Evolutionary conservation across 768 basidiomycete species (phyloP).

Genomic region (Thelephora aurantiotincta): DNA sequence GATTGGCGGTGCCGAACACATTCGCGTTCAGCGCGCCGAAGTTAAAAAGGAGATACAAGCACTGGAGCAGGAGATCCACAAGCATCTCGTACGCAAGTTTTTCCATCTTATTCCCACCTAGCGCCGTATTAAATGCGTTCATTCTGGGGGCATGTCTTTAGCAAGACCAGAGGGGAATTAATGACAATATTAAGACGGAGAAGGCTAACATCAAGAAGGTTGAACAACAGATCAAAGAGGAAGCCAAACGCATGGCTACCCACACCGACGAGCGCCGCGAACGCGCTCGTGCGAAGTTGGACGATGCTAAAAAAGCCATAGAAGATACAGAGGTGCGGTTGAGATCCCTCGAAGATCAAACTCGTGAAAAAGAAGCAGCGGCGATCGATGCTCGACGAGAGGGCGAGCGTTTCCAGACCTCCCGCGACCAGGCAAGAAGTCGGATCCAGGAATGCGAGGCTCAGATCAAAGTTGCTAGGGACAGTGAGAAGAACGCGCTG

Average conservation of each 20-base stretch:
- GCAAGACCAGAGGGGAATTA: slow-evolving; percentile 18
- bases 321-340: slow-evolving; percentile 21
- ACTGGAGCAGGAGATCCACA: slow-evolving; percentile 25
- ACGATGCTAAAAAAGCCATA: slow-evolving; percentile 27
- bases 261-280: slow-evolving; percentile 52
- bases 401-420: slow-evolving; percentile 7
- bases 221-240: slow-evolving; percentile 35
- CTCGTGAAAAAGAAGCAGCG: slow-evolving; percentile 2
- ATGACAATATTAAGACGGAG: slow-evolving; percentile 30
- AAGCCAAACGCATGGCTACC: slow-evolving; percentile 36
- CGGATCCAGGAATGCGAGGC: slow-evolving; percentile 31
- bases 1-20: background rate
- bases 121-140: no score
- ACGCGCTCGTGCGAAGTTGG: slow-evolving; percentile 36
- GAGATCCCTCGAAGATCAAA: slow-evolving; percentile 1
- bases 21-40: slow-evolving; percentile 19
- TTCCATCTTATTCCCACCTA: no score
- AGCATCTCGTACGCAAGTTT: slow-evolving; percentile 18
- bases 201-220: slow-evolving; percentile 23
- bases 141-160: slow-evolving; percentile 10
- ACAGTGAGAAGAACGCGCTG: slow-evolving; percentile 41
- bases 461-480: slow-evolving; percentile 34
- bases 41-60: slow-evolving; percentile 22
- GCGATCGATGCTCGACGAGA: background rate
- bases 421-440: slow-evolving; percentile 19